Conservation (phyloP, 2,329 filamentous ascomycete species). For the Pseudocercospora cruenta region DNA sequence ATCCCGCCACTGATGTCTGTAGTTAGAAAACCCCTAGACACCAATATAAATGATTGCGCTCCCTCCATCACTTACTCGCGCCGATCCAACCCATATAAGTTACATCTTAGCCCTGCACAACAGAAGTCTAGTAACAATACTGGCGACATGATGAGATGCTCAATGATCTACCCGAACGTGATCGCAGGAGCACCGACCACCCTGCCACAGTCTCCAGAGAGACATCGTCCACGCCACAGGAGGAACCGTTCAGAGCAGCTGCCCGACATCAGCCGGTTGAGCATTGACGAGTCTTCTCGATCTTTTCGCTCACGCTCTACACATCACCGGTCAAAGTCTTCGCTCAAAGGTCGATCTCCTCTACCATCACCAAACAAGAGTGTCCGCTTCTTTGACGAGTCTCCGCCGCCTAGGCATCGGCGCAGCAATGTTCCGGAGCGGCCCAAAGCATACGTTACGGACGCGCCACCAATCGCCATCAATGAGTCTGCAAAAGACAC, state of each 20-base stretch:
- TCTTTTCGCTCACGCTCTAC: slow-evolving; percentile 15
- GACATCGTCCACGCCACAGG: slow-evolving; percentile 2
- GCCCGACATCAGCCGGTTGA: slow-evolving; percentile 16
- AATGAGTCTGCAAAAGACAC: slow-evolving; percentile 27
- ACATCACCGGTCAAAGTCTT: slow-evolving; percentile 5
- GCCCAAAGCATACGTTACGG: slow-evolving; percentile 24
- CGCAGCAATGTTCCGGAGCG: slow-evolving; percentile 11
- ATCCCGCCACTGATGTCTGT: slow-evolving; percentile 1
- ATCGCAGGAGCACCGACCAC: neutral
- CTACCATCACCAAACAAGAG: slow-evolving; percentile 19
- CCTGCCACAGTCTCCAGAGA: neutral
- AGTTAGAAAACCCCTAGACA: slow-evolving; percentile 8
- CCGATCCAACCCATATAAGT: neutral
- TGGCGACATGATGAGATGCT: slow-evolving; percentile 16
- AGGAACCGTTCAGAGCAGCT: slow-evolving; percentile 11
- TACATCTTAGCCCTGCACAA: neutral
- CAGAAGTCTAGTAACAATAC: slow-evolving; percentile 5
- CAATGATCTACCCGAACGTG: slow-evolving; percentile 18
- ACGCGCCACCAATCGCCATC: slow-evolving; percentile 26
- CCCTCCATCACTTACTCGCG: slow-evolving; percentile 15
- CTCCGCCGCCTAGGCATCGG: slow-evolving; percentile 14
- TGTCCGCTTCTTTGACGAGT: slow-evolving; percentile 27
- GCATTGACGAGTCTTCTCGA: slow-evolving; percentile 10
- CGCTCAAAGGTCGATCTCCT: slow-evolving; percentile 5
- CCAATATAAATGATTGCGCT: slow-evolving; percentile 22